These are phyloP conservation scores for Ramaria rubella DNA, from an alignment of 768 basidiomycete genomes.

Conservation along the genomic window DNA sequence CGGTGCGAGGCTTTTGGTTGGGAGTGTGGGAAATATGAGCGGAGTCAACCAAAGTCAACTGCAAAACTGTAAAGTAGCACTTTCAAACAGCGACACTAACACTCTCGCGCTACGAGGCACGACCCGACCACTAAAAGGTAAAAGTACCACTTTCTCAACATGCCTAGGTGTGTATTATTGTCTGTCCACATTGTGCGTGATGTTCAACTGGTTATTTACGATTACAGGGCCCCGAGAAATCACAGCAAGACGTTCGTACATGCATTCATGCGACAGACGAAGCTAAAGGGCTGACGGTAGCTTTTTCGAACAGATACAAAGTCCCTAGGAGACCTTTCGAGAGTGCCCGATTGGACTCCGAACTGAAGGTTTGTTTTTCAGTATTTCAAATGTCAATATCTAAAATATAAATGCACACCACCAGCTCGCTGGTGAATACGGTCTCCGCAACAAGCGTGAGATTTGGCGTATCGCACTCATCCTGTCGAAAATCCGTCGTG, in stretches of 20 bases:
- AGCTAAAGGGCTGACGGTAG: background rate
- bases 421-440: slow-evolving; percentile 99
- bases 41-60: slow-evolving; percentile 60
- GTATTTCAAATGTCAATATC: background rate
- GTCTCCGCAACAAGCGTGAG: slow-evolving; percentile 99
- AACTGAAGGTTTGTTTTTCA: slow-evolving; percentile 77
- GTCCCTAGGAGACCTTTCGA: slow-evolving; percentile 97
- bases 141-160: slow-evolving; percentile 2
- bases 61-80: slow-evolving; percentile 58
- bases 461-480: slow-evolving; percentile 99
- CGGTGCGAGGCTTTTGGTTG: slow-evolving; percentile 42
- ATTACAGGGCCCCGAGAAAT: slow-evolving; percentile 77
- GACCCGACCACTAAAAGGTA: slow-evolving; percentile 13
- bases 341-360: slow-evolving; percentile 97
- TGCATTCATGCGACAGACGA: slow-evolving; percentile 50
- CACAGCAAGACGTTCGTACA: slow-evolving; percentile 88
- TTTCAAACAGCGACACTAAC: slow-evolving; percentile 21
- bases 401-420: slow-evolving; percentile 1
- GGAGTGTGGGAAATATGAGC: slow-evolving; percentile 29
- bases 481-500: slow-evolving; percentile 99
- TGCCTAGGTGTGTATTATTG: slow-evolving; percentile 3
- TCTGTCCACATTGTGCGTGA: slow-evolving; percentile 29
- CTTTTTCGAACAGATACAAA: slow-evolving; percentile 71
- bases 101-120: slow-evolving; percentile 14
- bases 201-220: slow-evolving; percentile 3